A percentile compares a stretch with the other conserved stretches of the same genome.
Evolutionary conservation across 2,329 filamentous ascomycete species (phyloP).

Genomic region (Xylariomycetidae sp.): DNA sequence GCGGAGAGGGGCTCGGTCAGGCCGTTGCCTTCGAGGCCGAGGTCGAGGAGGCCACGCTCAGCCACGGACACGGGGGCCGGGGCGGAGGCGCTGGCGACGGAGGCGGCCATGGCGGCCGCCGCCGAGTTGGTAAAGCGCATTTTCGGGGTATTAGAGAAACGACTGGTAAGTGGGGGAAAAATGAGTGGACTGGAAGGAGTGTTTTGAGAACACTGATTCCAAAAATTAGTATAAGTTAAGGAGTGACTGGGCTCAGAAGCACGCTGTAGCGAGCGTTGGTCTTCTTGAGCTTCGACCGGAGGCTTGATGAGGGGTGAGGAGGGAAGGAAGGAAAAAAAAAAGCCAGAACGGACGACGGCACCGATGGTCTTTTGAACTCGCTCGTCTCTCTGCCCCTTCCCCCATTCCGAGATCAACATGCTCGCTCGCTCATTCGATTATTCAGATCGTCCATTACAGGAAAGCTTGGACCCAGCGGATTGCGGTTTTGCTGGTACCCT

Average conservation of each 20-base stretch:
- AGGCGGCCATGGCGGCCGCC: constrained; percentile 26
- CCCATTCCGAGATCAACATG: constrained; percentile 3
- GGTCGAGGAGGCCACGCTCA: constrained; percentile 11
- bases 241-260: constrained; percentile 19
- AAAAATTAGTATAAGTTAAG: constrained; percentile 17
- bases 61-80: constrained; percentile 7
- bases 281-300: constrained; percentile 20
- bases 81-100: constrained; percentile 20
- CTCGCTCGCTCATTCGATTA: constrained; percentile 5
- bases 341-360: too few species aligned
- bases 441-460: constrained; percentile 14
- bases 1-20: constrained; percentile 18
- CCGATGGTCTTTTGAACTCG: constrained; percentile 18
- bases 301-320: constrained; percentile 19
- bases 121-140: constrained; percentile 24
- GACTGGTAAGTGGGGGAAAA: constrained; percentile 15
- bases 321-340: constrained; percentile 4
- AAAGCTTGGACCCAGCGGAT: too few species aligned
- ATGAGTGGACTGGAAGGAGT: constrained; percentile 27
- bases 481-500: too few species aligned
- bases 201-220: constrained; percentile 12
- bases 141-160: constrained; percentile 10
- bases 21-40: constrained; percentile 13
- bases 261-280: constrained; percentile 20
- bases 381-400: constrained; percentile 9